These are phyloP conservation scores for Aspergillus tamarii DNA, from an alignment of 2,329 filamentous ascomycete species.

Conservation along the genomic window DNA sequence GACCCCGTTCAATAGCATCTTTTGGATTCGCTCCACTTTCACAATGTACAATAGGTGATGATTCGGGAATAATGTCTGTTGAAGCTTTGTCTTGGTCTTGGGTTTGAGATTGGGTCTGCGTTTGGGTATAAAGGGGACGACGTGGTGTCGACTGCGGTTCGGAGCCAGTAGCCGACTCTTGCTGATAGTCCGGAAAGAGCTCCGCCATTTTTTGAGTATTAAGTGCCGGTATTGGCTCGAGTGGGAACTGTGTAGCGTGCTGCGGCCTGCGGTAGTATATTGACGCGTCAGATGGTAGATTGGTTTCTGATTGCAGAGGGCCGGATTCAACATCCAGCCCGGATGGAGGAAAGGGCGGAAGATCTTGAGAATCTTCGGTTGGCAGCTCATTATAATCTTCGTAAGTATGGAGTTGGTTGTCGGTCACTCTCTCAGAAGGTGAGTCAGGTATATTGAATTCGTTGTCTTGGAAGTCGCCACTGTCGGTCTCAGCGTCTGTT, in stretches of 20 bases:
- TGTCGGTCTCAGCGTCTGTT: slow-evolving; percentile 45
- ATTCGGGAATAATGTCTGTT: slow-evolving; percentile 43
- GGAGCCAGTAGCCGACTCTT: slow-evolving; percentile 10
- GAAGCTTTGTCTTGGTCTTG: slow-evolving; percentile 26
- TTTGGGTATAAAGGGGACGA: slow-evolving; percentile 8
- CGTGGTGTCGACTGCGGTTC: slow-evolving; percentile 13
- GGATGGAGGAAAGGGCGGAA: slow-evolving; percentile 30
- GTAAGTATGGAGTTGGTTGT: neutral
- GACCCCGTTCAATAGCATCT: slow-evolving; percentile 20
- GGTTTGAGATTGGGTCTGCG: slow-evolving; percentile 26
- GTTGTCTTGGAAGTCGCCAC: slow-evolving; percentile 33
- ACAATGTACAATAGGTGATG: slow-evolving; percentile 36
- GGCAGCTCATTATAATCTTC: slow-evolving; percentile 18
- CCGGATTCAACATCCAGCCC: slow-evolving; percentile 28
- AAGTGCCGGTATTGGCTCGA: slow-evolving; percentile 38
- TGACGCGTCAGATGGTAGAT: slow-evolving; percentile 40
- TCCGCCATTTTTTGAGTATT: slow-evolving; percentile 43
- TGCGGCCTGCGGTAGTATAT: slow-evolving; percentile 42
- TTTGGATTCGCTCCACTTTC: slow-evolving; percentile 15
- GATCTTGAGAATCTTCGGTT: slow-evolving; percentile 35
- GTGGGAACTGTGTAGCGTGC: slow-evolving; percentile 40
- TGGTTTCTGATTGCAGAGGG: slow-evolving; percentile 28
- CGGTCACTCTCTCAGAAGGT: slow-evolving; percentile 2
- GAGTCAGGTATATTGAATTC: slow-evolving; percentile 18
- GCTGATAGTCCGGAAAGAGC: slow-evolving; percentile 38